These are phyloP conservation scores for Acephala macrosclerotiorum DNA, from an alignment of 2,329 filamentous ascomycete species.

Conservation along the genomic window DNA sequence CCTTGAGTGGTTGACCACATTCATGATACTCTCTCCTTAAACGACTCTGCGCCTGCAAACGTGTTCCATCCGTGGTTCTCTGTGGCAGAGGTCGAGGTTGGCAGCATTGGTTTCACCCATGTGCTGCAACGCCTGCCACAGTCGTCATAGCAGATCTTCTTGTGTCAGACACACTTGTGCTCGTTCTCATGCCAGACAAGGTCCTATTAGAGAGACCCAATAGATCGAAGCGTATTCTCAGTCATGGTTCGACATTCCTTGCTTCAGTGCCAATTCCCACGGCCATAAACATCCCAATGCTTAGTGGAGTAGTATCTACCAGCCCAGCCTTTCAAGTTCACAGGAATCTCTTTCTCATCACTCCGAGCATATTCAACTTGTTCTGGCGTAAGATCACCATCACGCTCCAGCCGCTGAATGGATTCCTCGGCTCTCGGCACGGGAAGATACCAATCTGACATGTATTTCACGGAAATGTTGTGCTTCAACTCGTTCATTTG, in stretches of 20 bases:
- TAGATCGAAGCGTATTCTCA: neutral
- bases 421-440: conserved; percentile 15
- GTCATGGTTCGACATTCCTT: no score
- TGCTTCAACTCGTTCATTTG: conserved; percentile 9
- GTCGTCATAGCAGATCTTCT: no score
- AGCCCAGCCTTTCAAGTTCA: conserved; percentile 8
- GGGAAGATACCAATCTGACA: conserved; percentile 18
- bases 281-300: conserved; percentile 12
- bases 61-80: no score
- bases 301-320: neutral
- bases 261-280: neutral
- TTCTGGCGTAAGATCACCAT: neutral
- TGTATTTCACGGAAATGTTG: conserved; percentile 11
- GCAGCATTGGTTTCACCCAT: neutral
- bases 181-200: neutral
- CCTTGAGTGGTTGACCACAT: no score
- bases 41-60: no score
- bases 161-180: neutral
- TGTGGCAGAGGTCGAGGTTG: neutral
- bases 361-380: conserved; percentile 4
- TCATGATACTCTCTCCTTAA: no score
- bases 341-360: conserved; percentile 8
- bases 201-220: neutral
- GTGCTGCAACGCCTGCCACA: neutral
- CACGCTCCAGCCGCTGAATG: neutral